Percentiles rank a stretch among this genome's conserved stretches.
These are phyloP conservation scores for Trichomonascus vanleenenianus DNA, from an alignment of 805 yeast genomes.

Conservation along the genomic window DNA sequence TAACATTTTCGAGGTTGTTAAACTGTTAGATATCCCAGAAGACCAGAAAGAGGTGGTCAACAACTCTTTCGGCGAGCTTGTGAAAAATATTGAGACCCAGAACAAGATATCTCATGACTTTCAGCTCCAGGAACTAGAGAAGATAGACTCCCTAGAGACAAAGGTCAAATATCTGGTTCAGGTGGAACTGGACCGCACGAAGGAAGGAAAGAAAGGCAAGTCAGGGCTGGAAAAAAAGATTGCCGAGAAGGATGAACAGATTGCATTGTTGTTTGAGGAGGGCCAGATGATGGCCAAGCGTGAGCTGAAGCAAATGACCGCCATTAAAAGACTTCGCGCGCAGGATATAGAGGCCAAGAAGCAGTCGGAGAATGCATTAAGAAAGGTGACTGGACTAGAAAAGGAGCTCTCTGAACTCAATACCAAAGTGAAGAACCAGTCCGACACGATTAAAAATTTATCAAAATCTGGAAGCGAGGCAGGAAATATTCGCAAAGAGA, in stretches of 20 bases:
- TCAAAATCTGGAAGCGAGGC: slow-evolving; percentile 8
- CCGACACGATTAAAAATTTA: slow-evolving; percentile 12
- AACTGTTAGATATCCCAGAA: not conserved
- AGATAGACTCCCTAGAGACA: slow-evolving; percentile 20
- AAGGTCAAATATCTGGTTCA: slow-evolving; percentile 27
- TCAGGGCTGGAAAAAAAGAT: slow-evolving; percentile 26
- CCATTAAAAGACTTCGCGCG: slow-evolving; percentile 54
- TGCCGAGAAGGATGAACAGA: slow-evolving; percentile 48
- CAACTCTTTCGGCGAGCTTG: not conserved
- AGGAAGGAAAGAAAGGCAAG: slow-evolving; percentile 6
- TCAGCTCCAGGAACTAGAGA: slow-evolving; percentile 12
- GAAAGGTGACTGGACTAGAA: slow-evolving; percentile 24
- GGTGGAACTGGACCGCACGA: slow-evolving; percentile 20
- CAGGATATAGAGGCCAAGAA: slow-evolving; percentile 36
- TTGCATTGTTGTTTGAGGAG: slow-evolving; percentile 62
- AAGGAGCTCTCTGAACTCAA: slow-evolving; percentile 37
- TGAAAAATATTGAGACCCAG: slow-evolving; percentile 3
- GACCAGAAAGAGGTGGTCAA: not conserved
- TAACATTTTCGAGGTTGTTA: not conserved
- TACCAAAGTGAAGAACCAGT: slow-evolving; percentile 17
- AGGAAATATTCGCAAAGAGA: slow-evolving; percentile 7
- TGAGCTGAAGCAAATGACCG: slow-evolving; percentile 60
- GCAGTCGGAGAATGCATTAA: slow-evolving; percentile 23
- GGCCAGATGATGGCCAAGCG: slow-evolving; percentile 65
- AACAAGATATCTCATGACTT: not conserved